phyloP scores from a whole-genome alignment of 306 rosid genomes.

The Quercus bicolor region DNA sequence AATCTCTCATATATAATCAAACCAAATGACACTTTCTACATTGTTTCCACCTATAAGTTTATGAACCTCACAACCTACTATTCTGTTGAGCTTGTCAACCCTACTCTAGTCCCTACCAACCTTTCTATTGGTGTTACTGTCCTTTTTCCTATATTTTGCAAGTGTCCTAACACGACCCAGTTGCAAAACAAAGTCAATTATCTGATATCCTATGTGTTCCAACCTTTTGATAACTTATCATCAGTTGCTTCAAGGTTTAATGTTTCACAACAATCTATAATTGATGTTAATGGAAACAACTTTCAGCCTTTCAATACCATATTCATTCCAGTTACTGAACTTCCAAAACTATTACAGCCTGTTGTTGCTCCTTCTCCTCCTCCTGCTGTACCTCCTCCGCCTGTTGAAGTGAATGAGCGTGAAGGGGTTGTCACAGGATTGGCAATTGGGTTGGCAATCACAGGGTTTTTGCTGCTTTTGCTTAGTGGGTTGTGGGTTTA shows the following conservation, averaged over 20 bases:
- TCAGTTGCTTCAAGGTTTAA: constrained; percentile 55
- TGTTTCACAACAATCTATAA: constrained; percentile 25
- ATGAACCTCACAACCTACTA: constrained; percentile 69
- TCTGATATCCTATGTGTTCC: constrained; percentile 70
- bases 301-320: constrained; percentile 44
- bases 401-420: constrained; percentile 17
- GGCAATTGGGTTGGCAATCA: constrained; percentile 67
- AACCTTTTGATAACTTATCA: constrained; percentile 56
- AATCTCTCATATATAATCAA: constrained; percentile 56
- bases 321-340: constrained; percentile 55
- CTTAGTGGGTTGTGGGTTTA: constrained; percentile 40
- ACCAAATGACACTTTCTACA: constrained; percentile 45
- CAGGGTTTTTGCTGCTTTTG: constrained; percentile 54
- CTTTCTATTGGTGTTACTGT: constrained; percentile 41
- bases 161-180: constrained; percentile 56
- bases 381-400: constrained; percentile 13
- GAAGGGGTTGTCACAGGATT: constrained; percentile 55
- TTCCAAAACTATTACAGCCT: constrained; percentile 66
- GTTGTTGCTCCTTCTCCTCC: constrained; percentile 18
- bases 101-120: constrained; percentile 40
- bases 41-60: constrained; percentile 38
- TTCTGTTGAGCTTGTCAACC: constrained; percentile 65
- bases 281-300: constrained; percentile 28
- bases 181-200: constrained; percentile 10
- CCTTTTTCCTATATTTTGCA: constrained; percentile 73